Evolutionary conservation across 371 early-diverging fungal species (phyloP).

Genomic region (Fennellomyces sp.): DNA sequence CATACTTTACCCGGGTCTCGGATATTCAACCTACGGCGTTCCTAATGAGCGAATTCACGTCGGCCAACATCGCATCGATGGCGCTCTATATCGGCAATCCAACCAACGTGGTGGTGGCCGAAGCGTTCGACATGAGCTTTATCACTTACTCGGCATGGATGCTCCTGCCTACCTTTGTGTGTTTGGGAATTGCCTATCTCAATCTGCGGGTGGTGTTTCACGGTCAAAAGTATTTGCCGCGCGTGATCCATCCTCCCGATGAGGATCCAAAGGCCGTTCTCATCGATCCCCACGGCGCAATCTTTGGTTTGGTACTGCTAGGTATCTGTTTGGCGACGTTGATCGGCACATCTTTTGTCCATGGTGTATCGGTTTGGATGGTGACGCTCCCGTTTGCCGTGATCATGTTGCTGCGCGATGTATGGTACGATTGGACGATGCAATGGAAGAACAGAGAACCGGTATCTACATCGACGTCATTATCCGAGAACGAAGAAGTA

Average conservation of each 20-base stretch:
- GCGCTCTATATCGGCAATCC: conserved; percentile 85
- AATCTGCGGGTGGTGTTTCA: conserved; percentile 55
- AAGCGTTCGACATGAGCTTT: conserved; percentile 76
- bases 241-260: conserved; percentile 44
- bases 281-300: conserved; percentile 57
- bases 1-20: conserved; percentile 68
- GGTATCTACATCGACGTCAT: neutral
- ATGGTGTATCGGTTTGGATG: conserved; percentile 67
- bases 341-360: conserved; percentile 65
- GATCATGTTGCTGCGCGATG: conserved; percentile 51
- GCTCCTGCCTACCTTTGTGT: conserved; percentile 69
- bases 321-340: conserved; percentile 56
- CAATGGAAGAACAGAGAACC: neutral
- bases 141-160: conserved; percentile 81
- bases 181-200: conserved; percentile 56
- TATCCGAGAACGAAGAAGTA: neutral
- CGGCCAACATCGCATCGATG: conserved; percentile 82
- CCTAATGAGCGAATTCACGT: conserved; percentile 70
- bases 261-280: conserved; percentile 55
- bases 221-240: conserved; percentile 48
- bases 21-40: conserved; percentile 68
- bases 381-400: conserved; percentile 71
- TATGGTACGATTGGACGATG: conserved; percentile 37
- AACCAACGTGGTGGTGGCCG: conserved; percentile 82
- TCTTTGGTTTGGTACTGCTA: conserved; percentile 58